A percentile compares a stretch with the other conserved stretches of the same genome.
Evolutionary conservation across 169 alveolate genomes (phyloP).

Genomic region (Babesia ovis): DNA sequence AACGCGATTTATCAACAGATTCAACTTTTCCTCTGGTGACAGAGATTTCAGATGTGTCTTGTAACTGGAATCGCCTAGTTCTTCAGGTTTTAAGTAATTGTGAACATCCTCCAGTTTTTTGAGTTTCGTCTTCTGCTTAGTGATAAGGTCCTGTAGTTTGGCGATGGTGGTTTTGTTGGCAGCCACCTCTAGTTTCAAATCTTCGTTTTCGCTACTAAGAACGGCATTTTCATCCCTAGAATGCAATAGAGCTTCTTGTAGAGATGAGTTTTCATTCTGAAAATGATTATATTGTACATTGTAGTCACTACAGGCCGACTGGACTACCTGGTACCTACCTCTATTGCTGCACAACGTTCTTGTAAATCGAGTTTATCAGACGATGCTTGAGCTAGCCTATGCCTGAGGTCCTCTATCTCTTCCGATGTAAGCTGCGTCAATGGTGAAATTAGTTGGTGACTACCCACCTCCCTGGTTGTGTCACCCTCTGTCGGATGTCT

Average conservation of each 20-base stretch:
- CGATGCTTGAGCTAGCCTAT: slow-evolving; percentile 18
- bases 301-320: not conserved
- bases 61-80: not conserved
- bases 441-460: no score
- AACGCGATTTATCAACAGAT: slow-evolving; percentile 36
- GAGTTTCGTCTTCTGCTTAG: slow-evolving; percentile 6
- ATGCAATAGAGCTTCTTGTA: slow-evolving; percentile 11
- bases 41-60: slow-evolving; percentile 9
- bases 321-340: slow-evolving; percentile 12
- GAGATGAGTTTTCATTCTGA: slow-evolving; percentile 35
- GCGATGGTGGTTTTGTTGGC: slow-evolving; percentile 44
- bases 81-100: slow-evolving; percentile 21
- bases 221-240: slow-evolving; percentile 1
- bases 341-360: not conserved
- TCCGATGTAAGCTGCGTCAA: not conserved
- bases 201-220: slow-evolving; percentile 31
- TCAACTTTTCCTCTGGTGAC: slow-evolving; percentile 23
- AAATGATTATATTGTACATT: not conserved
- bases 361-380: slow-evolving; percentile 43
- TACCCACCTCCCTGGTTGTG: not conserved
- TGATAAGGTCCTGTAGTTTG: slow-evolving; percentile 17
- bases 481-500: no score
- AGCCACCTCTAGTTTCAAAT: slow-evolving; percentile 12
- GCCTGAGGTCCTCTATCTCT: slow-evolving; percentile 19
- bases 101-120: slow-evolving; percentile 25